Percentiles rank a stretch among this genome's conserved stretches.
These are phyloP conservation scores for Apiotrichum domesticum DNA, from an alignment of 1,284 basidiomycete genomes.

Conservation along the genomic window DNA sequence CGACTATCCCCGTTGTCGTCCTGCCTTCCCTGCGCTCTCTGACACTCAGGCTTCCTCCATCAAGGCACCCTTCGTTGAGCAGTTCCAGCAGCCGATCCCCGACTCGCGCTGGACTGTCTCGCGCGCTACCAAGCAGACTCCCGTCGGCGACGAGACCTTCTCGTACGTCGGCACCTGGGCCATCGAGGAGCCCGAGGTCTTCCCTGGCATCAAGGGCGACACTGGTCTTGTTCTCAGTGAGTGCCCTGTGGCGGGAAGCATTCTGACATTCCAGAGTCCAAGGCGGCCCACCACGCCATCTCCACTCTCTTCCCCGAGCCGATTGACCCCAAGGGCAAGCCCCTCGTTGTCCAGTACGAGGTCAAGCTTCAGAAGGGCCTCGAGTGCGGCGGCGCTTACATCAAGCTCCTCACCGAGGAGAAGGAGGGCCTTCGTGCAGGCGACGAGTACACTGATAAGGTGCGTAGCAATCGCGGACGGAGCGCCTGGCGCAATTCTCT, in stretches of 20 bases:
- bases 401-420: slow-evolving; percentile 74
- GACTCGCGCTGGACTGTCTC: slow-evolving; percentile 89
- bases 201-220: slow-evolving; percentile 65
- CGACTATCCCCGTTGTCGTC: no score
- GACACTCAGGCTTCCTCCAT: slow-evolving; percentile 63
- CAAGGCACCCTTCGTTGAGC: slow-evolving; percentile 93
- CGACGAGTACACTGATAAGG: slow-evolving; percentile 86
- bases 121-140: slow-evolving; percentile 94
- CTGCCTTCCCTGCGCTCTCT: no score
- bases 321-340: slow-evolving; percentile 77
- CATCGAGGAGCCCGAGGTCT: slow-evolving; percentile 81
- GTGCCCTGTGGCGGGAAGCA: slow-evolving; percentile 8
- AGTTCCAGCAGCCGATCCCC: slow-evolving; percentile 73
- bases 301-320: slow-evolving; percentile 74
- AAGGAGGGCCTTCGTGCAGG: slow-evolving; percentile 80
- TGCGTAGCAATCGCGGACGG: background rate
- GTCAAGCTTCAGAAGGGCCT: slow-evolving; percentile 99
- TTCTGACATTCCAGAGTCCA: slow-evolving; percentile 41
- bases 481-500: no score
- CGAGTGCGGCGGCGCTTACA: slow-evolving; percentile 97
- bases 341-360: slow-evolving; percentile 96
- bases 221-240: slow-evolving; percentile 76
- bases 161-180: slow-evolving; percentile 97
- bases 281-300: slow-evolving; percentile 72
- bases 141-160: slow-evolving; percentile 86